These are phyloP conservation scores for Closterium sp. DNA, from an alignment of 139 green algal species.

Conservation along the genomic window DNA sequence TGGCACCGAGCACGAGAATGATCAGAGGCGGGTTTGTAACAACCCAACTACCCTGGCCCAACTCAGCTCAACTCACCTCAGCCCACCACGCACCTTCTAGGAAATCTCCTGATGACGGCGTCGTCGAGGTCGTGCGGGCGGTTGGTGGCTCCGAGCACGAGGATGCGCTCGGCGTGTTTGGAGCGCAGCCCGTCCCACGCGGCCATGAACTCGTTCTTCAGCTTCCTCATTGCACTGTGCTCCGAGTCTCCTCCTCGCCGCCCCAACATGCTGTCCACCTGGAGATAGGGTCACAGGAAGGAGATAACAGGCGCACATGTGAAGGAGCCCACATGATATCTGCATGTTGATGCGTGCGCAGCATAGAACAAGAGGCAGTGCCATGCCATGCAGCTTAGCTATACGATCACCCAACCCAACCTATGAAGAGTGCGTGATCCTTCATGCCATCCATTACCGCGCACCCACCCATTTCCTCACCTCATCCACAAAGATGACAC, in stretches of 20 bases:
- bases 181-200: constrained; percentile 73
- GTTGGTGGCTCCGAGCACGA: constrained; percentile 79
- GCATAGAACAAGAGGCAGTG: too few relatives aligned
- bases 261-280: constrained; percentile 67
- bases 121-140: constrained; percentile 75
- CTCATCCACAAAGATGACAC: constrained; percentile 54
- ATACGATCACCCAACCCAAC: too few relatives aligned
- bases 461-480: neutral
- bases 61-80: too few relatives aligned
- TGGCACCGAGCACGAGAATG: too few relatives aligned
- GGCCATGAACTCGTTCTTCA: constrained; percentile 77
- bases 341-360: too few relatives aligned
- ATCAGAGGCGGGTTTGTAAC: too few relatives aligned
- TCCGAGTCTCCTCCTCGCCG: constrained; percentile 52
- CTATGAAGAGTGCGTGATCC: too few relatives aligned
- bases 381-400: too few relatives aligned
- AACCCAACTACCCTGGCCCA: too few relatives aligned
- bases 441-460: too few relatives aligned
- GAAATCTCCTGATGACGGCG: constrained; percentile 68
- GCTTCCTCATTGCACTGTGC: constrained; percentile 72
- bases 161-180: constrained; percentile 57
- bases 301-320: neutral
- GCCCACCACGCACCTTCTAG: constrained; percentile 35
- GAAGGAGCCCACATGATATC: too few relatives aligned
- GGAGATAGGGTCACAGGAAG: neutral